A percentile compares a stretch with the other conserved stretches of the same genome.
Conservation (phyloP, 495 filamentous ascomycete genomes). For the Aspergillus diversus region DNA sequence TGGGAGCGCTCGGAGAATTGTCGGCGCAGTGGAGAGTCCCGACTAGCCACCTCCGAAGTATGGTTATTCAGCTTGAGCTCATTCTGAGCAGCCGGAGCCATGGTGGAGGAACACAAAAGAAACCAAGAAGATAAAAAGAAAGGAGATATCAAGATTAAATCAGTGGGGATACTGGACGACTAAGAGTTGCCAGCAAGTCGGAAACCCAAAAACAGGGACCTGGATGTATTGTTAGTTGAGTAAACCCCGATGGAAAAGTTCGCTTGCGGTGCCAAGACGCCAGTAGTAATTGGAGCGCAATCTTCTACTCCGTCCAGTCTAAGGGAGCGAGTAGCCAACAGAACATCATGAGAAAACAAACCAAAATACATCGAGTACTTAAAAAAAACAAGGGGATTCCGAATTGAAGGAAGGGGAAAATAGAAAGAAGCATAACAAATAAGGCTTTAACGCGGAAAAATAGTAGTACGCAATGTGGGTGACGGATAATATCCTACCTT, state of each 20-base stretch:
- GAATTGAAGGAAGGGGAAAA: background rate
- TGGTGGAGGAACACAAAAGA: constrained; percentile 22
- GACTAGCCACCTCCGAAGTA: constrained; percentile 47
- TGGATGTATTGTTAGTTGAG: constrained; percentile 39
- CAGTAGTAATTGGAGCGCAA: constrained; percentile 40
- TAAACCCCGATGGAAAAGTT: constrained; percentile 33
- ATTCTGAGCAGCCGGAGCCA: constrained; percentile 42
- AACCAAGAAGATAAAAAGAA: constrained; percentile 11
- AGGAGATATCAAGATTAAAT: constrained; percentile 10
- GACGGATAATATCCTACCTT: constrained; percentile 26
- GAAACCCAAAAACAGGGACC: constrained; percentile 24
- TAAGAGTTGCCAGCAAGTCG: constrained; percentile 8
- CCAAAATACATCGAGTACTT: constrained; percentile 7
- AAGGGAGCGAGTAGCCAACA: constrained; percentile 19
- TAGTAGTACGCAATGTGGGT: constrained; percentile 14
- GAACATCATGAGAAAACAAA: constrained; percentile 10
- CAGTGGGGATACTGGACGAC: constrained; percentile 17
- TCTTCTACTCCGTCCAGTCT: constrained; percentile 19
- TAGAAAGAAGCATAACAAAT: constrained; percentile 13
- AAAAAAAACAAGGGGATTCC: constrained; percentile 10
- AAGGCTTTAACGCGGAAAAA: constrained; percentile 15
- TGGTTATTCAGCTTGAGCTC: constrained; percentile 45
- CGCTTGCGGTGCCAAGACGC: constrained; percentile 51
- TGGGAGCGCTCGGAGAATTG: constrained; percentile 50
- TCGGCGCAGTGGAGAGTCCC: constrained; percentile 48